A percentile compares a stretch with the other conserved stretches of the same genome.
phyloP scores from a whole-genome alignment of 2,329 filamentous ascomycete genomes.

The Colletotrichum incanum region DNA sequence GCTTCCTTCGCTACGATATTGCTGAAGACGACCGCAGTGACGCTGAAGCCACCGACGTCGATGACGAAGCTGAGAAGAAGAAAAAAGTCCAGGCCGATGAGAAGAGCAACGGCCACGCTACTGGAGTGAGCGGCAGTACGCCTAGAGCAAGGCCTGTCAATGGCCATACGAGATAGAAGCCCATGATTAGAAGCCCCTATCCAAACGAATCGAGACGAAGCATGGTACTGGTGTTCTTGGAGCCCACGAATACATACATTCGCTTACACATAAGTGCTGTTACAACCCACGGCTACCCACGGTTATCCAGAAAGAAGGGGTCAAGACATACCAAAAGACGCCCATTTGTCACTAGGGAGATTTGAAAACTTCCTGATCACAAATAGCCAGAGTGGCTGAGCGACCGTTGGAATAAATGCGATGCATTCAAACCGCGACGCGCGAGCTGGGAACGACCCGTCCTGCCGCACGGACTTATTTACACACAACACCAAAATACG shows the following conservation, averaged over 20 bases:
- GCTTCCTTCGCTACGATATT: slow-evolving; percentile 74
- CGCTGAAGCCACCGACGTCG: slow-evolving; percentile 73
- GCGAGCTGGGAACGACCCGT: not conserved
- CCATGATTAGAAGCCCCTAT: not conserved
- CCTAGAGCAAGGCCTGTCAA: slow-evolving; percentile 29
- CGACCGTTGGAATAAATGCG: not conserved
- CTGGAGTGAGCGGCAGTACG: slow-evolving; percentile 29
- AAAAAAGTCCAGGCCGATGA: slow-evolving; percentile 36
- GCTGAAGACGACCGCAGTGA: slow-evolving; percentile 82
- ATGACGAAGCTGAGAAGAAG: slow-evolving; percentile 48
- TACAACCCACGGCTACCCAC: not conserved
- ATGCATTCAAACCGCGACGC: slow-evolving; percentile 9
- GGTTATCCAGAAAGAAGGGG: not conserved
- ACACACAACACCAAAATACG: not conserved
- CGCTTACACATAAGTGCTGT: not conserved
- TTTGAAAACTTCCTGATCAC: not conserved
- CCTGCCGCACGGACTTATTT: slow-evolving; percentile 11
- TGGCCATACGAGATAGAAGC: slow-evolving; percentile 17
- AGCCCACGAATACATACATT: slow-evolving; percentile 18
- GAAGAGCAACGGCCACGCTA: slow-evolving; percentile 39
- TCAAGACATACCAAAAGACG: not conserved
- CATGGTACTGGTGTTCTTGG: slow-evolving; percentile 12
- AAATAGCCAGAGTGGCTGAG: not conserved
- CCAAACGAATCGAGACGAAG: not conserved
- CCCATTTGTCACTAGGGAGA: not conserved